Evolutionary conservation across 2,329 filamentous ascomycete species (phyloP).

Genomic region (Berkeleyomyces basicola): DNA sequence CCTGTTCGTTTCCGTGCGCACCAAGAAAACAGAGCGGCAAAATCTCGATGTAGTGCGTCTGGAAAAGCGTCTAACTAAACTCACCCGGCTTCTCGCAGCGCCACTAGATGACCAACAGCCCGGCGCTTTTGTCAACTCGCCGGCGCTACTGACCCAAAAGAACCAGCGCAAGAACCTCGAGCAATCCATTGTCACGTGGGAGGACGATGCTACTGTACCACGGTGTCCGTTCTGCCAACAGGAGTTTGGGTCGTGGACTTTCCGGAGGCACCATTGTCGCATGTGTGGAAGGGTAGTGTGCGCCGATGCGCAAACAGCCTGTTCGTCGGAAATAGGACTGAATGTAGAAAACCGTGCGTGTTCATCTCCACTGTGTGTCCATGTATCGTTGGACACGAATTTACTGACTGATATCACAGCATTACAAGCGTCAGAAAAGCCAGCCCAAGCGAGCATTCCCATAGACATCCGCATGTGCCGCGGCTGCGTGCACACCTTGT

Average conservation of each 20-base stretch:
- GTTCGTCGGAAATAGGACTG: constrained; percentile 69
- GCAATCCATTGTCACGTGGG: constrained; percentile 87
- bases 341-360: constrained; percentile 45
- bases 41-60: constrained; percentile 76
- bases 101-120: constrained; percentile 48
- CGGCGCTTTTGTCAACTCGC: constrained; percentile 30
- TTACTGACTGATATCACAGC: constrained; percentile 9
- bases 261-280: constrained; percentile 84
- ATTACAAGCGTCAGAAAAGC: constrained; percentile 27
- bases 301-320: constrained; percentile 67
- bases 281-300: constrained; percentile 90
- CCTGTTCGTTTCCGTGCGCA: constrained; percentile 54
- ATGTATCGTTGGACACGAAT: neutral
- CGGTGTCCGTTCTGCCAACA: constrained; percentile 92
- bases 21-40: constrained; percentile 65
- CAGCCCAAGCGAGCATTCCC: constrained; percentile 34
- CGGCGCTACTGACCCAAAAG: constrained; percentile 47
- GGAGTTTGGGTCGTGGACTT: constrained; percentile 84
- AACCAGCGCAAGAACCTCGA: constrained; percentile 68
- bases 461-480: constrained; percentile 84
- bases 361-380: neutral
- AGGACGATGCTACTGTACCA: constrained; percentile 66
- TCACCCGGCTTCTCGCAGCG: constrained; percentile 69
- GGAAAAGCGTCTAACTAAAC: constrained; percentile 79
- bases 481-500: constrained; percentile 54